Conservation (phyloP, 202 grass and related monocot species). For the Digitaria exilis region DNA sequence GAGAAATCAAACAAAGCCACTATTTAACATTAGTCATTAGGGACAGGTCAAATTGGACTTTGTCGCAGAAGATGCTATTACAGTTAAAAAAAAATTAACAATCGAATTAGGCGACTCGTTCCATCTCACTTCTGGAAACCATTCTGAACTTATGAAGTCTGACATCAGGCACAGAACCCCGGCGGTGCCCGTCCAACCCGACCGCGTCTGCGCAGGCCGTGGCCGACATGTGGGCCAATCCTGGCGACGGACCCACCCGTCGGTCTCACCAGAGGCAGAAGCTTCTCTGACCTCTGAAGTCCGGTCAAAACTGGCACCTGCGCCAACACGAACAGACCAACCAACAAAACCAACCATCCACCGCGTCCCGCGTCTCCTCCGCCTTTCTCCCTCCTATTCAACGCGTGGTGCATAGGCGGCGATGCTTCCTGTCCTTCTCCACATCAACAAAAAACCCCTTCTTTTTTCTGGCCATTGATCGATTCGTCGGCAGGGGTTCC, state of each 20-base stretch:
- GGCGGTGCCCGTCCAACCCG: background rate
- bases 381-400: background rate
- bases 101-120: background rate
- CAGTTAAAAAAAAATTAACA: background rate
- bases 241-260: background rate
- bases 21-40: background rate
- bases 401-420: constrained; percentile 14
- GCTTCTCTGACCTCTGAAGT: background rate
- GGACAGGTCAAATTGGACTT: constrained; percentile 19
- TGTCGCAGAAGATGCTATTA: background rate
- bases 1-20: background rate
- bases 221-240: background rate
- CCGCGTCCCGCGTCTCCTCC: background rate
- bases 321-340: background rate
- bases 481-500: background rate
- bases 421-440: background rate
- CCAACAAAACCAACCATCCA: constrained; percentile 5
- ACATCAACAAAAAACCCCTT: background rate
- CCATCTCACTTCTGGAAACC: constrained; percentile 9
- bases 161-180: background rate
- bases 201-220: background rate
- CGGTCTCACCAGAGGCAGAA: background rate
- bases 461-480: background rate
- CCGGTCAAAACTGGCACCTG: constrained; percentile 39
- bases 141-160: background rate